A percentile compares a stretch with the other conserved stretches of the same genome.
Conservation (phyloP, 345 rosid species). For the Barbarea vulgaris region DNA sequence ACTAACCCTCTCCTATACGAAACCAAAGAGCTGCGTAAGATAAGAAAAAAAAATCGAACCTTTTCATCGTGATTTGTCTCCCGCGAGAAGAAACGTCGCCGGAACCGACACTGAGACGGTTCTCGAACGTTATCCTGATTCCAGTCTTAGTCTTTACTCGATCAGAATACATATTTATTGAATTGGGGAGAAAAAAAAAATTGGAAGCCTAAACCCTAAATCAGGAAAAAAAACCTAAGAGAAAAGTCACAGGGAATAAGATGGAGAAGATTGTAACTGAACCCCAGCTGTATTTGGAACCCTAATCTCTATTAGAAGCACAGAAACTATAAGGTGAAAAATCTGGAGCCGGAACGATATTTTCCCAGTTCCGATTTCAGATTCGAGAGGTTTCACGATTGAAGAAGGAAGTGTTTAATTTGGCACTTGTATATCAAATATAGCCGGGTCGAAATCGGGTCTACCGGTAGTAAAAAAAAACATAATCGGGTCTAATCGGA, state of each 20-base stretch:
- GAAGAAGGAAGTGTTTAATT: neutral
- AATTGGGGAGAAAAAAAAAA: neutral
- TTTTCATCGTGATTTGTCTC: conserved; percentile 62
- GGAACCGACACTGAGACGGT: conserved; percentile 62
- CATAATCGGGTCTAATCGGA: neutral
- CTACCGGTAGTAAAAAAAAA: neutral
- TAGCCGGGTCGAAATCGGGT: neutral
- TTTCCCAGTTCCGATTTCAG: conserved; percentile 11
- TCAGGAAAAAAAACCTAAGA: neutral
- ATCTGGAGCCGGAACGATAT: neutral
- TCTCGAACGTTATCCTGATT: conserved; percentile 55
- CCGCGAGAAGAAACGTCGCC: conserved; percentile 47
- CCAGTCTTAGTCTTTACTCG: conserved; percentile 53
- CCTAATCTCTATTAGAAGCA: neutral
- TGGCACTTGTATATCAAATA: neutral
- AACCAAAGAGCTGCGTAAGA: neutral
- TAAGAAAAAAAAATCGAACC: conserved; percentile 43
- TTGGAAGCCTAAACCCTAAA: conserved; percentile 22
- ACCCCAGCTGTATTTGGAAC: neutral
- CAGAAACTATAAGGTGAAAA: no score
- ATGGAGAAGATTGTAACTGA: neutral
- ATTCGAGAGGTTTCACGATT: neutral
- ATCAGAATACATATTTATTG: conserved; percentile 75
- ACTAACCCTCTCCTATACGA: neutral
- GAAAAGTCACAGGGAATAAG: conserved; percentile 1